Conservation (phyloP, 2,329 filamentous ascomycete genomes). For the Fusarium irregulare region DNA sequence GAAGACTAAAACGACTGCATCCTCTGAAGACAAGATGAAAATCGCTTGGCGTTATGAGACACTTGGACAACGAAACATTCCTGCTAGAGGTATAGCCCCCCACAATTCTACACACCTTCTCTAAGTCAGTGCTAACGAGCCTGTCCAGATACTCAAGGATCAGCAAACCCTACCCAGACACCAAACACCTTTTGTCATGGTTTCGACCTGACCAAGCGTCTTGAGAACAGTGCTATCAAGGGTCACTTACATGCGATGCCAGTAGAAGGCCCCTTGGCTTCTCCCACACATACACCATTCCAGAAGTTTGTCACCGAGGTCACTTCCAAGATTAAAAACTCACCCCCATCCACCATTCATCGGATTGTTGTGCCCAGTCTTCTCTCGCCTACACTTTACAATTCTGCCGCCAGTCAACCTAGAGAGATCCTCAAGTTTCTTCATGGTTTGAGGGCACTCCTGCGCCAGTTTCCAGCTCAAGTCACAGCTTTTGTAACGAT, state of each 20-base stretch:
- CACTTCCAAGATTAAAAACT: conserved; percentile 65
- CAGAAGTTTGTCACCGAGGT: conserved; percentile 71
- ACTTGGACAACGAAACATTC: conserved; percentile 74
- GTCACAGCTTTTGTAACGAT: conserved; percentile 81
- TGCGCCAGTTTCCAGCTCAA: conserved; percentile 73
- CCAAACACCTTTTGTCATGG: conserved; percentile 72
- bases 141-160: conserved; percentile 34
- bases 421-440: conserved; percentile 82
- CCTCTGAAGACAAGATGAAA: conserved; percentile 84
- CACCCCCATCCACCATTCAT: conserved; percentile 73
- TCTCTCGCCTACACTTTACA: conserved; percentile 87
- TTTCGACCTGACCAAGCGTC: conserved; percentile 76
- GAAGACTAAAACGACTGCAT: conserved; percentile 53
- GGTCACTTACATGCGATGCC: conserved; percentile 65
- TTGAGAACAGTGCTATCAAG: conserved; percentile 61
- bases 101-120: not conserved
- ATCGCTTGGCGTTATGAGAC: conserved; percentile 98
- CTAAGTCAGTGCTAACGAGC: not conserved
- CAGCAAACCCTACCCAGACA: conserved; percentile 38
- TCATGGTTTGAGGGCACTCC: conserved; percentile 78
- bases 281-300: conserved; percentile 57
- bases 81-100: conserved; percentile 68
- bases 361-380: conserved; percentile 86
- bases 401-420: conserved; percentile 75
- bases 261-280: conserved; percentile 49